phyloP scores from a whole-genome alignment of 106 monocot genomes.

The Dioscorea zingiberensis region DNA sequence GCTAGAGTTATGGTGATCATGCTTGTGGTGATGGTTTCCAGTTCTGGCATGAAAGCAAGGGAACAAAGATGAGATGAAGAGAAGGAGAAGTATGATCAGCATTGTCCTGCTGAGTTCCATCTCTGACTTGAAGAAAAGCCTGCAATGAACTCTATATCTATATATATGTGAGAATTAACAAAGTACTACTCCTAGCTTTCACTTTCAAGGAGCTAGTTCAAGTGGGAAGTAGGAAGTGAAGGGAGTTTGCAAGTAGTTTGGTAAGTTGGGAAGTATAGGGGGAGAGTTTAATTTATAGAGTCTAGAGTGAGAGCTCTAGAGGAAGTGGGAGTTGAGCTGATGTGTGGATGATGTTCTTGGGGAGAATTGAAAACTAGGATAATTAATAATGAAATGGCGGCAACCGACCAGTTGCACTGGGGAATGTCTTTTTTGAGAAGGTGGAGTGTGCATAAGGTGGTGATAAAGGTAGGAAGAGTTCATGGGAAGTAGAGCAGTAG shows the following conservation, averaged over 20 bases:
- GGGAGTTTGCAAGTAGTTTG: no score
- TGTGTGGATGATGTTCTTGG: no score
- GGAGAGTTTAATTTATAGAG: no score
- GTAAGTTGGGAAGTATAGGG: no score
- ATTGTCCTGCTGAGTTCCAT: conserved; percentile 8
- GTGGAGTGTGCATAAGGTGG: conserved; percentile 19
- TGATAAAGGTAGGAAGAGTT: not conserved
- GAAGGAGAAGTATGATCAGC: conserved; percentile 8
- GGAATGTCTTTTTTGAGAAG: conserved; percentile 22
- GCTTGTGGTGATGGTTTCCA: conserved; percentile 13
- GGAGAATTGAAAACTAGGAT: no score
- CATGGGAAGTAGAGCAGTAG: not conserved
- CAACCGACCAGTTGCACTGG: conserved; percentile 28
- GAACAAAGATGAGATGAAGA: conserved; percentile 28
- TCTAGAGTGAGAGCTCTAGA: no score
- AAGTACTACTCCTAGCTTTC: not conserved
- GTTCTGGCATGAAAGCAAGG: conserved; percentile 15
- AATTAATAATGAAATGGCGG: conserved; percentile 7
- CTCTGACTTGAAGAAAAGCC: not conserved
- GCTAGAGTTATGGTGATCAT: conserved; percentile 9
- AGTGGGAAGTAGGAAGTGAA: no score
- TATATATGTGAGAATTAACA: no score
- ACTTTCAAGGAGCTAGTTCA: conserved; percentile 6
- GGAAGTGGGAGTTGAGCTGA: no score
- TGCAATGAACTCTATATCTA: no score